Evolutionary conservation across 208 protist species (phyloP).

Genomic region (Polymyxa betae): DNA sequence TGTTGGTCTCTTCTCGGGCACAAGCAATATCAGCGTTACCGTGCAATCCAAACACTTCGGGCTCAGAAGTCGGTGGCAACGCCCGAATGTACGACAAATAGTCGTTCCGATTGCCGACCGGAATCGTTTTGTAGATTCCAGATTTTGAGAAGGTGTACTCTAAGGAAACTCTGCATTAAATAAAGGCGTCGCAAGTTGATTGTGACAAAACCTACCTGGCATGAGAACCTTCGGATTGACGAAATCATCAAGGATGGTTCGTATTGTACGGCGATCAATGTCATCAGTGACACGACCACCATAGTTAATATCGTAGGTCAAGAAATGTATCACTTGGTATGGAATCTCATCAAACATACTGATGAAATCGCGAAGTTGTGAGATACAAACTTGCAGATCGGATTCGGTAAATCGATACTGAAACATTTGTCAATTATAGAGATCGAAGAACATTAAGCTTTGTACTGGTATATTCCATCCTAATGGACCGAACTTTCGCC

Average conservation of each 20-base stretch:
- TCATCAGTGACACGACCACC: slow-evolving; percentile 97
- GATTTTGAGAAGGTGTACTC: slow-evolving; percentile 68
- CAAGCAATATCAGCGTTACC: slow-evolving; percentile 73
- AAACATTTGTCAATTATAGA: slow-evolving; percentile 64
- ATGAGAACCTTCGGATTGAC: slow-evolving; percentile 84
- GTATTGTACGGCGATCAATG: slow-evolving; percentile 92
- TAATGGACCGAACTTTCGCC: slow-evolving; percentile 96
- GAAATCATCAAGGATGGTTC: slow-evolving; percentile 88
- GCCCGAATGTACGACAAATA: slow-evolving; percentile 62
- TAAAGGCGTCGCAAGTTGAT: neutral
- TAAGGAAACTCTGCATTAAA: neutral
- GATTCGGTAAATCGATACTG: slow-evolving; percentile 95
- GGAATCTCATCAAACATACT: slow-evolving; percentile 94
- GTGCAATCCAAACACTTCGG: slow-evolving; percentile 74
- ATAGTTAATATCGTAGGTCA: slow-evolving; percentile 87
- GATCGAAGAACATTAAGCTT: neutral
- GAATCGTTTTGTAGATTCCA: slow-evolving; percentile 60
- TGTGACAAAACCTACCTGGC: slow-evolving; percentile 68
- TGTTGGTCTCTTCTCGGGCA: slow-evolving; percentile 64
- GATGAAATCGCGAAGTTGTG: slow-evolving; percentile 90
- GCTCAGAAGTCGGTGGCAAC: slow-evolving; percentile 64
- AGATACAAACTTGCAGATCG: slow-evolving; percentile 88
- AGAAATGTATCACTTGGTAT: slow-evolving; percentile 93
- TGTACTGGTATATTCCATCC: slow-evolving; percentile 93
- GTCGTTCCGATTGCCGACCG: slow-evolving; percentile 56